A percentile compares a stretch with the other conserved stretches of the same genome.
Evolutionary conservation across 371 early-diverging fungal species (phyloP).

Genomic region (Mortierella sp.): DNA sequence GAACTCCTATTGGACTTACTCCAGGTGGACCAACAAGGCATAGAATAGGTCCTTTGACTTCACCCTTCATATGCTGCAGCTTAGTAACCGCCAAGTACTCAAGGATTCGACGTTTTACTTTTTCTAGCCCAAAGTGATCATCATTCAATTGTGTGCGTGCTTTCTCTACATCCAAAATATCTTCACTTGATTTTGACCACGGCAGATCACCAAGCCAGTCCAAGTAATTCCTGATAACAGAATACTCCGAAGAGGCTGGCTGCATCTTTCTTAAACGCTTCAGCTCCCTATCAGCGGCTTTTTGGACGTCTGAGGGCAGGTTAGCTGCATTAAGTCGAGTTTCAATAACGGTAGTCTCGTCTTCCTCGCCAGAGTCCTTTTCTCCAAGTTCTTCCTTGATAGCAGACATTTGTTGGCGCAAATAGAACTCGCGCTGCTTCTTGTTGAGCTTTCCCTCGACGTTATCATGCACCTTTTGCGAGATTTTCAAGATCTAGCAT

Average conservation of each 20-base stretch:
- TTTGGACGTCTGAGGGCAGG: constrained; percentile 75
- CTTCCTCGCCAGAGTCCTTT: constrained; percentile 74
- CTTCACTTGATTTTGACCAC: constrained; percentile 74
- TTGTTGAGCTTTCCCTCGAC: constrained; percentile 82
- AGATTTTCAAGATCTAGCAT: constrained; percentile 77
- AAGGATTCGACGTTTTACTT: constrained; percentile 86
- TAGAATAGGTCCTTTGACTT: constrained; percentile 87
- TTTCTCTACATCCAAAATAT: constrained; percentile 74
- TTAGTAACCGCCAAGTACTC: constrained; percentile 89
- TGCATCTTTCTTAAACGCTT: constrained; percentile 80
- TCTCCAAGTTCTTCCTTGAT: constrained; percentile 88
- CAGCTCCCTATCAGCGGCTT: constrained; percentile 78
- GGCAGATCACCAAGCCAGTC: constrained; percentile 86
- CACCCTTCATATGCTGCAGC: constrained; percentile 70
- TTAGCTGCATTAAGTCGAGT: constrained; percentile 71
- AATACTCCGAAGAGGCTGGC: constrained; percentile 83
- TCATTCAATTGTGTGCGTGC: constrained; percentile 79
- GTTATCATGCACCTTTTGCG: constrained; percentile 84
- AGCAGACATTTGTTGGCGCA: constrained; percentile 89
- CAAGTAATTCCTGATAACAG: constrained; percentile 82
- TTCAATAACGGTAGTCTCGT: constrained; percentile 62
- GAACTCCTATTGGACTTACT: constrained; percentile 24
- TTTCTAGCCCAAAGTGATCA: constrained; percentile 88
- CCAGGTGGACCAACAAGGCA: constrained; percentile 82
- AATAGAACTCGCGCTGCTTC: constrained; percentile 86